Base-by-base conservation (phyloP, 2,329 filamentous ascomycete genomes). In the Rutstroemia sp. region DNA sequence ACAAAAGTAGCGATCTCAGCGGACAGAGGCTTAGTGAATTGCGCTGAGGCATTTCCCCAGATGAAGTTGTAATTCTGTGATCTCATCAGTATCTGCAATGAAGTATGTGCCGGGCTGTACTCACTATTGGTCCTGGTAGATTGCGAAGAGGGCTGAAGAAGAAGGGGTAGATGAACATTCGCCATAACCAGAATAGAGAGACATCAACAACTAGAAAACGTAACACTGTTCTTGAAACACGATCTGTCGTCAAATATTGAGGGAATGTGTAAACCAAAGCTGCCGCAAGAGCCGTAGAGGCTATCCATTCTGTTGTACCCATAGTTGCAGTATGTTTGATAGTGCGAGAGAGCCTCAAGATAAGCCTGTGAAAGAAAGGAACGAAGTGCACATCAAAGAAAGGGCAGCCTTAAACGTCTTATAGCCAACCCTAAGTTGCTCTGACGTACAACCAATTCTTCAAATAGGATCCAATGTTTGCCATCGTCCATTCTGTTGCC, bases 1-100 rank as follows among this genome's bases (percentile, higher is more conserved):
- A 79, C 71, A 75, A 77, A 65, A 25, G 58, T 48, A 7, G 64
- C 59, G 25, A 69, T 63, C 46, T 56, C 8, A 5, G 18, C 5
- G 18, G 34, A 48, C 9, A 39, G 48, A 18, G 54, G 54, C 16
- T 50, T 50, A 6, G 14, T 21, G 19, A 52, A 52, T 19, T 52
- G 21, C 10, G 49, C 14, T 6, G 41, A 14, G 14, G 14, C 41
- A 14, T 52, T 52, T 5, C 54, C 54, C 25, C 48, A 52, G 30
- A 56, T 14, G 4, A 39, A 44, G 23, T 46, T 52, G 14, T 52
- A 27, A 5, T 27, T 45, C 54, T 56, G 41, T 56, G 5, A 25
- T 23, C 2, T 18, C 21, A n/a, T 34, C 2, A 34, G 30, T 1
- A 12, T 34, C 3, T 34, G 25, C 12, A 12, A 4, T 14, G 1